Percentiles rank a stretch among this genome's conserved stretches.
Evolutionary conservation across 2,329 filamentous ascomycete genomes (phyloP).

Genomic region (Talaromyces sp.): DNA sequence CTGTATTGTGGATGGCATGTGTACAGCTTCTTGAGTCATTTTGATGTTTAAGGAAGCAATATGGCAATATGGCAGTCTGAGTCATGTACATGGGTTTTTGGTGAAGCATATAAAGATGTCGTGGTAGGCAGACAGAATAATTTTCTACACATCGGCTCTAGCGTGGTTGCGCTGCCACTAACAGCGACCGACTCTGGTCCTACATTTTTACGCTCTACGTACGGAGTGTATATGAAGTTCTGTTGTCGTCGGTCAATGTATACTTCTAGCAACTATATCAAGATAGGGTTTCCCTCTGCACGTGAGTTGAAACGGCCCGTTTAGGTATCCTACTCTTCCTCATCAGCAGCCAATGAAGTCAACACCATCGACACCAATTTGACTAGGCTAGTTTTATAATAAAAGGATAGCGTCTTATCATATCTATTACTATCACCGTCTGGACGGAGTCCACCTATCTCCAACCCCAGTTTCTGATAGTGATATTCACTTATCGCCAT

Average conservation of each 20-base stretch:
- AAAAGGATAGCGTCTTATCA: background rate
- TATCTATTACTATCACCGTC: background rate
- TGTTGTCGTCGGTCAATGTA: background rate
- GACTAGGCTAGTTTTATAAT: background rate
- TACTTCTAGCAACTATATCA: background rate
- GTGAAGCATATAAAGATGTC: background rate
- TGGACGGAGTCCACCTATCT: background rate
- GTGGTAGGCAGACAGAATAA: slow-evolving; percentile 1
- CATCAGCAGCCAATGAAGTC: background rate
- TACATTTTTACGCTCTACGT: background rate
- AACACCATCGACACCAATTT: background rate
- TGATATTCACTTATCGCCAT: background rate
- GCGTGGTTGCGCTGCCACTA: background rate
- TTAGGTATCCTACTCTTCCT: background rate
- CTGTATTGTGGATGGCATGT: background rate
- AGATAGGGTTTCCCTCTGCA: background rate
- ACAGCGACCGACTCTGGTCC: background rate
- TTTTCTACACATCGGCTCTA: background rate
- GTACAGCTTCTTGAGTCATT: background rate
- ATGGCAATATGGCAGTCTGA: background rate
- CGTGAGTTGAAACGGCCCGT: background rate
- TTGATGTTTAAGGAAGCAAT: background rate
- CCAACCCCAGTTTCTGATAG: background rate
- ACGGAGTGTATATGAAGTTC: background rate
- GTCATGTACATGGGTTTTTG: background rate